Conservation (phyloP, 768 basidiomycete genomes). For the Termitomyces sp. region DNA sequence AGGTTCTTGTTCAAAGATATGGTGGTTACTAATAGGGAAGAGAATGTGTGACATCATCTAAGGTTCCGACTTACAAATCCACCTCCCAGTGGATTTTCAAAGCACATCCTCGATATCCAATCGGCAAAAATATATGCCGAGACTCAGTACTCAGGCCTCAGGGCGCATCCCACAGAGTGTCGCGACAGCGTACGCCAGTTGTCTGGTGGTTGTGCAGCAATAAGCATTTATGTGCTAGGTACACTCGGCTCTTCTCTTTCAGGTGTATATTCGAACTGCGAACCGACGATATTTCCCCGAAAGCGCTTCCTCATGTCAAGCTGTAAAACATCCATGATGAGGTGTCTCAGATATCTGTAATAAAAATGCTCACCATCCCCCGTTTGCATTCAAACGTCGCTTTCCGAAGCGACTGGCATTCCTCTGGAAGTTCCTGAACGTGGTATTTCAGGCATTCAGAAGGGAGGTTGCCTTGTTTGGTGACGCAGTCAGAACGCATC, state of each 20-base stretch:
- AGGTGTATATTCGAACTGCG: conserved; percentile 46
- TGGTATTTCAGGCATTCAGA: conserved; percentile 84
- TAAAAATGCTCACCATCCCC: conserved; percentile 61
- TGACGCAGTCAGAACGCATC: conserved; percentile 83
- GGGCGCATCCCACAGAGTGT: not conserved
- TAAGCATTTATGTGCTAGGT: conserved; percentile 13
- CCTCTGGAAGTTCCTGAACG: conserved; percentile 71
- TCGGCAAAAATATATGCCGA: not conserved
- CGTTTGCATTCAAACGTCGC: conserved; percentile 91
- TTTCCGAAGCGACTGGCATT: conserved; percentile 75
- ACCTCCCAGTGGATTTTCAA: not conserved
- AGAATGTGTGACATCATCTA: conserved; percentile 4
- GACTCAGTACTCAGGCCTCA: not conserved
- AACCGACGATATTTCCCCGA: conserved; percentile 66
- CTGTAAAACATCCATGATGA: conserved; percentile 32
- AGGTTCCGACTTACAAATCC: conserved; percentile 3
- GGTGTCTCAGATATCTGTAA: not conserved
- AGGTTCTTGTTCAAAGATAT: not conserved
- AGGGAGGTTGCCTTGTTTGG: conserved; percentile 74
- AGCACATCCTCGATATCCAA: not conserved
- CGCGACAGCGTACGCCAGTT: not conserved
- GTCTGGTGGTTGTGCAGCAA: not conserved
- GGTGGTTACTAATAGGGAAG: not conserved
- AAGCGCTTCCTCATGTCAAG: conserved; percentile 86
- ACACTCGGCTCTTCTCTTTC: conserved; percentile 17